Evolutionary conservation across 768 basidiomycete genomes (phyloP), one percentile per base, ranked within the genome.

Genomic region (Russula abietina): DNA sequence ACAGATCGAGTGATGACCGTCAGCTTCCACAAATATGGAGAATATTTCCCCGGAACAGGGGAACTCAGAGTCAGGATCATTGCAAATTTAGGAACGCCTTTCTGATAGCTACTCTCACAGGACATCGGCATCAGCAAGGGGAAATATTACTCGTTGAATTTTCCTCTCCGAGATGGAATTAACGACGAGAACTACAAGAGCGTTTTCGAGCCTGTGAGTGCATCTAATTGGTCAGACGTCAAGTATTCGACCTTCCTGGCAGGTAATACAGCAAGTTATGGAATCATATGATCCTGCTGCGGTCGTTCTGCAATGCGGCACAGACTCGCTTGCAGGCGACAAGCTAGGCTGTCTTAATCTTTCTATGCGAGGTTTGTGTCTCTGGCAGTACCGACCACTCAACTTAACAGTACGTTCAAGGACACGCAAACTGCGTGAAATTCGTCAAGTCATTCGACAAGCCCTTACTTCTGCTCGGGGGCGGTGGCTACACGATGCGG

Each of bases 21-120:
- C 70, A 94, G 91, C 69, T 97, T 98, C 75, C 97, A 99, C 73
- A 98, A 98, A 74, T 99, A 98, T 67, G 97, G 97, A 38, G 97
- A 99, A 74, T 99, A 90, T 75, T 99, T 99, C 75, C 97, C 97
- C 30, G 97, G 97, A 46, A 99, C 97, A 7, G 97, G 97, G n/a
- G 95, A 97, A 74, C 79, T 97, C 45, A 82, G 95, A 68, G 92
- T 92, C 71, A 68, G 85, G 72, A 36, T 32, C 22, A 57, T 61
- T 52, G 33, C 60, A 57, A 55, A 50, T 55, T 19, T 45, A 9
- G 7, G 19, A 2, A 17, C 38, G 24, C 4, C 19, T 28, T 36
- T 19, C 36, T 54, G 36, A 54, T 4, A 49, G 2, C n/a, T 7
- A 33, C 52, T 33, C 32, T 30, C 43, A 58, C 69, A 93, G 91